A percentile compares a stretch with the other conserved stretches of the same genome.
phyloP scores from a whole-genome alignment of 306 rosid genomes.

The Arachis stenosperma region DNA sequence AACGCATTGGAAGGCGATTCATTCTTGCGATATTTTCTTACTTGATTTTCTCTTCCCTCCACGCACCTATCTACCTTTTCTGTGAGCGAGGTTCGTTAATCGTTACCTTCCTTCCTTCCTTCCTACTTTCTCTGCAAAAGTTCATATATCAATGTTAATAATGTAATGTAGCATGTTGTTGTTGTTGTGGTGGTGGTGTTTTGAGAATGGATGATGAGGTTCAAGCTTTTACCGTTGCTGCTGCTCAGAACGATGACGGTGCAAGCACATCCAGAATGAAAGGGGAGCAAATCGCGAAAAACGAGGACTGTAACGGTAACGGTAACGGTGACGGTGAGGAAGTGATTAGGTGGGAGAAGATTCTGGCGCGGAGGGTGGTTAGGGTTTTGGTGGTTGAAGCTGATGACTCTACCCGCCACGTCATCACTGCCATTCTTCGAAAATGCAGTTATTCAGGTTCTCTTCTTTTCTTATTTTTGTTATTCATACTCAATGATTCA shows the following conservation, averaged over 20 bases:
- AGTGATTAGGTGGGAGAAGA: conserved; percentile 43
- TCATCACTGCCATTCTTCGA: conserved; percentile 70
- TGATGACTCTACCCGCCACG: conserved; percentile 70
- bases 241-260: neutral
- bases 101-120: neutral
- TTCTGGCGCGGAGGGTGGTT: conserved; percentile 47
- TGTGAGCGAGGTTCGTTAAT: conserved; percentile 8
- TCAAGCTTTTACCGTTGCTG: conserved; percentile 15
- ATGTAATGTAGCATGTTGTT: conserved; percentile 38
- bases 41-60: too few relatives aligned
- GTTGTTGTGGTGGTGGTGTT: too few relatives aligned
- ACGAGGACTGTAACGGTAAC: neutral
- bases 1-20: neutral
- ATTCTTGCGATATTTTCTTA: too few relatives aligned
- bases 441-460: conserved; percentile 73
- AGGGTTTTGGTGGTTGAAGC: conserved; percentile 69
- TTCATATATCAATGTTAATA: too few relatives aligned
- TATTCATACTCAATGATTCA: too few relatives aligned
- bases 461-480: neutral
- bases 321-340: conserved; percentile 17
- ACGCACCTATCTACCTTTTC: too few relatives aligned
- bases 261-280: neutral
- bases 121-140: neutral
- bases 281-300: neutral
- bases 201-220: conserved; percentile 52